Percentiles rank a stretch among this genome's conserved stretches.
phyloP scores from a whole-genome alignment of 2,329 filamentous ascomycete genomes.

The Pyrenochaeta sp. region DNA sequence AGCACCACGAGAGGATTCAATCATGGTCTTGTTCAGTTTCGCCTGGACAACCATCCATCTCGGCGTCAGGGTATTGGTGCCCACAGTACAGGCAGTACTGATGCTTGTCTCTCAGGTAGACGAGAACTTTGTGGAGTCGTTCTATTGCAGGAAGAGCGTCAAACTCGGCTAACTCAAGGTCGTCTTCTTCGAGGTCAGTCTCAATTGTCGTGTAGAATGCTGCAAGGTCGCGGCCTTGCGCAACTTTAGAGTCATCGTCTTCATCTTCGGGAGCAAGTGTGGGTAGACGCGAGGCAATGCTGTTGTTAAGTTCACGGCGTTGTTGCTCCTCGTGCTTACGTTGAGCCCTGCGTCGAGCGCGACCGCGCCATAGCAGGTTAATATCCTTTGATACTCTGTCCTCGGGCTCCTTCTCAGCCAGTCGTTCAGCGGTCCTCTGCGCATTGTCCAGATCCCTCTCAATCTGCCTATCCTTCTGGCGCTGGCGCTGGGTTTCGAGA shows the following conservation, averaged over 20 bases:
- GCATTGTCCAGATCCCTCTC: conserved; percentile 78
- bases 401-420: conserved; percentile 60
- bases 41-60: conserved; percentile 90
- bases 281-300: conserved; percentile 60
- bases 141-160: conserved; percentile 72
- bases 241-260: conserved; percentile 74
- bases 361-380: conserved; percentile 79
- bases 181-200: conserved; percentile 77
- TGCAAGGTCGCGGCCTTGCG: conserved; percentile 66
- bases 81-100: conserved; percentile 98
- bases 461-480: conserved; percentile 48
- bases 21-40: conserved; percentile 83
- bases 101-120: conserved; percentile 73
- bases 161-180: conserved; percentile 81
- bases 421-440: conserved; percentile 80
- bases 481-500: conserved; percentile 40
- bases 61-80: conserved; percentile 73
- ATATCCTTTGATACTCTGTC: conserved; percentile 65
- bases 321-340: conserved; percentile 66
- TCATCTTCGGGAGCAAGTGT: conserved; percentile 69
- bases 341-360: conserved; percentile 74
- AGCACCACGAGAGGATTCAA: conserved; percentile 45
- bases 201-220: conserved; percentile 62
- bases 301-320: conserved; percentile 37
- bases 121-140: conserved; percentile 70